Conservation (phyloP, 495 filamentous ascomycete species). For the Parathielavia hyrcaniae region DNA sequence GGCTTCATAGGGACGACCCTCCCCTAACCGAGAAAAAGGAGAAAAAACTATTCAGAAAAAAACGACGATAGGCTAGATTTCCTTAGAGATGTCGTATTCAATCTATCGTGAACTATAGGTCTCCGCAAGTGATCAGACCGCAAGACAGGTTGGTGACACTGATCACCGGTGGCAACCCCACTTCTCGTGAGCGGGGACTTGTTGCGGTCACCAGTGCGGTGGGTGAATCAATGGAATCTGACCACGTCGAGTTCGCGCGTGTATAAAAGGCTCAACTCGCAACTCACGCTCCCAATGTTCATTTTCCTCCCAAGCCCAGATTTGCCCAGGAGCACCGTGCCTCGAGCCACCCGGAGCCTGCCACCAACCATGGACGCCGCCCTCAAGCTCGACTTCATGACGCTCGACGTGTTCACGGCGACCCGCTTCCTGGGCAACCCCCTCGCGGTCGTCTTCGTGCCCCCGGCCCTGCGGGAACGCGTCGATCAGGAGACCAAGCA, state of each 20-base stretch:
- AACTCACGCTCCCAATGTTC: not conserved
- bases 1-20: too few relatives aligned
- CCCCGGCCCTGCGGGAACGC: conserved; percentile 25
- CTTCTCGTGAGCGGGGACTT: not conserved
- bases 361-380: conserved; percentile 9
- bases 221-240: not conserved
- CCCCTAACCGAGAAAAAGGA: too few relatives aligned
- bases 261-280: not conserved
- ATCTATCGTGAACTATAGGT: not conserved
- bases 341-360: not conserved
- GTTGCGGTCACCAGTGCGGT: too few relatives aligned
- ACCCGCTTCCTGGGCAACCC: conserved; percentile 57
- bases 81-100: too few relatives aligned
- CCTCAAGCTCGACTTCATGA: conserved; percentile 45
- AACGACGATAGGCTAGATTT: too few relatives aligned
- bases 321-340: too few relatives aligned
- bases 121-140: not conserved
- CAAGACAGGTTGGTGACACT: not conserved
- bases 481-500: conserved; percentile 54
- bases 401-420: conserved; percentile 63
- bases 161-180: not conserved
- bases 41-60: too few relatives aligned
- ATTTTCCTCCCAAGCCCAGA: not conserved
- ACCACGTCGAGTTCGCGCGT: not conserved
- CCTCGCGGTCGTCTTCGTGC: conserved; percentile 56